Evolutionary conservation across 2,329 filamentous ascomycete species (phyloP).

Genomic region (Aureobasidium vineae): DNA sequence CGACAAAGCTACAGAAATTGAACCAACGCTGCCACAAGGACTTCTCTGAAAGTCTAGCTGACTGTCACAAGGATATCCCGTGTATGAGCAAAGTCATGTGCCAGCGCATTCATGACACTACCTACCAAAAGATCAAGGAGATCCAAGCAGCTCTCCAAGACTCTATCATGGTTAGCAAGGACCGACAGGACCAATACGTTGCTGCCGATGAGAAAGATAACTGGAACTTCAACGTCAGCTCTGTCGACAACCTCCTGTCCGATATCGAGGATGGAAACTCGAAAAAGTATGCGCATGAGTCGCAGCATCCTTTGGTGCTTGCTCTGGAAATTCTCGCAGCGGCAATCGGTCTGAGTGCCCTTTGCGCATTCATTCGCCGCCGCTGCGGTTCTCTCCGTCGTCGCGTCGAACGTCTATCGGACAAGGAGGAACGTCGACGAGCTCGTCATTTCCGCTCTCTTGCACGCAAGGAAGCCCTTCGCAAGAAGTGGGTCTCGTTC

Average conservation of each 20-base stretch:
- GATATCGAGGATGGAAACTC: neutral
- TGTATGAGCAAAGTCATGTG: slow-evolving; percentile 26
- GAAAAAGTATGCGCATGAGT: neutral
- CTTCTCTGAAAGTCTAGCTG: slow-evolving; percentile 1
- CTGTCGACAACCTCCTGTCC: slow-evolving; percentile 6
- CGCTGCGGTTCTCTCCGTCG: slow-evolving; percentile 52
- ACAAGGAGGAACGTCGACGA: slow-evolving; percentile 55
- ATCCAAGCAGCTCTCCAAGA: slow-evolving; percentile 18
- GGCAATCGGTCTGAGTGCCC: slow-evolving; percentile 46
- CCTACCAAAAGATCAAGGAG: slow-evolving; percentile 7
- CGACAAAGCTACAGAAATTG: slow-evolving; percentile 3
- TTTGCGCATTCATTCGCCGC: slow-evolving; percentile 47
- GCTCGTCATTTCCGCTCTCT: slow-evolving; percentile 54
- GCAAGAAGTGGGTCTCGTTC: slow-evolving; percentile 49
- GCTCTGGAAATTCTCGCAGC: slow-evolving; percentile 47
- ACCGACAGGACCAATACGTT: slow-evolving; percentile 8
- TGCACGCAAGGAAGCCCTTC: slow-evolving; percentile 52
- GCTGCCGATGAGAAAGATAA: slow-evolving; percentile 5
- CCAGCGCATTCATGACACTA: slow-evolving; percentile 18
- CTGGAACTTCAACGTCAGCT: slow-evolving; percentile 17
- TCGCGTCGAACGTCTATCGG: slow-evolving; percentile 53
- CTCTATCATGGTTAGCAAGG: slow-evolving; percentile 18
- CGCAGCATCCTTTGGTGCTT: slow-evolving; percentile 38
- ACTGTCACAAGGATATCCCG: slow-evolving; percentile 22
- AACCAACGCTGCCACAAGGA: slow-evolving; percentile 15